Base-by-base conservation (phyloP, 306 rosid genomes). In the Lithocarpus polystachyus region DNA sequence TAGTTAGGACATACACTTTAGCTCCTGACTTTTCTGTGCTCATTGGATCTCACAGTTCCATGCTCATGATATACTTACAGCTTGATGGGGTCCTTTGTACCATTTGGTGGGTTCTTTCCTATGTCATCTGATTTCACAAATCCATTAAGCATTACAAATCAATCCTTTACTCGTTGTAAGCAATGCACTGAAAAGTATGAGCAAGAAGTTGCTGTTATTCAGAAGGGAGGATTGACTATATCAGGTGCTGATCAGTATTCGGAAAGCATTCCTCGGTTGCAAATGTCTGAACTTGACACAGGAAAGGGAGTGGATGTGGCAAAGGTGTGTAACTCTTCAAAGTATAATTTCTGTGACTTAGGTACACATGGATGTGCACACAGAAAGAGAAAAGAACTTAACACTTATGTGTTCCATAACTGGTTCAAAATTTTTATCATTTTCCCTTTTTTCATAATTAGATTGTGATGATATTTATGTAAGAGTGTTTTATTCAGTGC, bases 71-170 rank as follows among this genome's bases (percentile, higher is more conserved):
- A 55, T 80, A 56, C 72, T 86, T 90, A 75, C 99, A 96, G 99
- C 85, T 93, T 96, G 81, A 82, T 96, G 96, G 94, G 97, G 80
- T 96, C 99, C 79, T 96, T 93, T 74, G 93, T 96, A 83, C 99
- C 99, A 74, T 88, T 96, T 73, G 97, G 93, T 15, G 99, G 99
- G 28, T 96, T 93, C 85, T 91, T 93, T 68, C 78, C 98, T 53
- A 74, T 93, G 54, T 84, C 92, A 19, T 83, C 96, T 1, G 88
- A 90, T 69, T 80, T 88, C 71, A 83, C 64, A 75, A 87, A 51
- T 75, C 91, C 90, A 19, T 35, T 77, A 56, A 82, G 76, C 82
- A 51, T 82, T 81, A 69, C 74, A n/a, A 81, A 35, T 77, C 86
- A 88, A 61, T 55, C 87, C 14, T 81, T 82, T 74, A 26, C 81